Base-by-base conservation (phyloP, 1,139 yeast genomes). In the Diutina siamensis region DNA sequence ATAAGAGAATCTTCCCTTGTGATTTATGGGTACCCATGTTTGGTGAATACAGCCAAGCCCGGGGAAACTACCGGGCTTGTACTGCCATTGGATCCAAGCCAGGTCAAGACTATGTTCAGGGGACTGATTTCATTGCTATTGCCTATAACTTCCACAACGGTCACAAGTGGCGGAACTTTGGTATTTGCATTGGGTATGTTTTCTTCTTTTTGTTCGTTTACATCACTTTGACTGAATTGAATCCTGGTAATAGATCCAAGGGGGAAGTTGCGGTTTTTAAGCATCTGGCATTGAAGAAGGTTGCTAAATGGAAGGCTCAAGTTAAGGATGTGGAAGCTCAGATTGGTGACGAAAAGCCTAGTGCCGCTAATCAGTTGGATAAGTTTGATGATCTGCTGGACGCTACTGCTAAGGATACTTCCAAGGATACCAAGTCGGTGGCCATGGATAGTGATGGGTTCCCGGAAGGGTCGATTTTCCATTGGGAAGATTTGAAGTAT, bases 401-500 rank as follows among this genome's bases (percentile, higher is more conserved):
- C 12, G 4, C 34, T 13, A 31, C 13, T 8, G 38, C n/a, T n/a
- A n/a, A 34, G 19, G 38, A 19, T 2, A 19, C 17, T 9, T 22
- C 38, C 22, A n/a, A n/a, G n/a, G n/a, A n/a, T n/a, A n/a, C n/a
- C n/a, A n/a, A n/a, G n/a, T n/a, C n/a, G 15, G 40, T 35, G 25
- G 28, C 19, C 19, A 13, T 35, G 1, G 40, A 12, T 9, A 18
- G 32, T 1, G 42, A 38, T 17, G 33, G 33, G 3, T 38, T 38
- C 32, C 42, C 42, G 3, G 18, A 22, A 10, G 58, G 48, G 15
- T 72, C 80, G 46, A 77, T 80, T 46, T 84, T 83, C 74, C 86
- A 82, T 57, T 84, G 94, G 94, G 76, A 76, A 59, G 76, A 83
- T 57, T 78, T 84, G 46, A 79, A 85, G 50, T 84, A 83, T 27